phyloP scores from a whole-genome alignment of 164 flowering plant species.

The Dillenia turbinata region DNA sequence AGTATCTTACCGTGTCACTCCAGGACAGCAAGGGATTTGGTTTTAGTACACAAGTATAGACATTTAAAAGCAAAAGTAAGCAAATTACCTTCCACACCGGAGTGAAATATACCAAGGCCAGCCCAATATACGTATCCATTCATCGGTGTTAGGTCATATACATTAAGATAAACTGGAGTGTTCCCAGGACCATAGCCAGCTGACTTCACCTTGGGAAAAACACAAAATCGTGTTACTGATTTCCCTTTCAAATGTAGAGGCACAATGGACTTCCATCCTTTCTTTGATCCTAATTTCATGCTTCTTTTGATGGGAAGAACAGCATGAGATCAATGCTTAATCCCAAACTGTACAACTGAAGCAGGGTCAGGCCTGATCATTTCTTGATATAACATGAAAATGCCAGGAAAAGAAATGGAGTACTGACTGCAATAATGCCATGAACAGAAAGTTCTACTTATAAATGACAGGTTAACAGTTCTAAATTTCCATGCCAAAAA shows the following conservation, averaged over 20 bases:
- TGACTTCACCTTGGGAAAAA: conserved; percentile 70
- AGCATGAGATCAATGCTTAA: conserved; percentile 14
- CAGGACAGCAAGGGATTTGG: too few species aligned
- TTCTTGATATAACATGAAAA: too few species aligned
- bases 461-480: too few species aligned
- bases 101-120: conserved; percentile 92
- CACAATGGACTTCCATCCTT: conserved; percentile 60
- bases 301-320: conserved; percentile 12
- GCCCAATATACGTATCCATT: conserved; percentile 95
- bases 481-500: too few species aligned
- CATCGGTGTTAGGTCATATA: conserved; percentile 93
- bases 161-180: conserved; percentile 88
- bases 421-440: too few species aligned
- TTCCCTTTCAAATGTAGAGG: conserved; percentile 55
- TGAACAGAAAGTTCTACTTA: too few species aligned
- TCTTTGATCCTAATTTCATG: conserved; percentile 68
- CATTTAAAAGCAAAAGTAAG: background rate
- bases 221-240: conserved; percentile 63
- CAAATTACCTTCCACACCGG: conserved; percentile 87
- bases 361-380: background rate
- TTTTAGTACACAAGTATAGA: background rate
- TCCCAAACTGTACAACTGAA: conserved; percentile 24
- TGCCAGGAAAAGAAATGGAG: too few species aligned
- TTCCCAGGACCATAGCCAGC: conserved; percentile 48
- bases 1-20: too few species aligned